Percentiles rank a stretch among this genome's conserved stretches.
phyloP scores from a whole-genome alignment of 2,329 filamentous ascomycete species.

The Cladosporium oxysporum region DNA sequence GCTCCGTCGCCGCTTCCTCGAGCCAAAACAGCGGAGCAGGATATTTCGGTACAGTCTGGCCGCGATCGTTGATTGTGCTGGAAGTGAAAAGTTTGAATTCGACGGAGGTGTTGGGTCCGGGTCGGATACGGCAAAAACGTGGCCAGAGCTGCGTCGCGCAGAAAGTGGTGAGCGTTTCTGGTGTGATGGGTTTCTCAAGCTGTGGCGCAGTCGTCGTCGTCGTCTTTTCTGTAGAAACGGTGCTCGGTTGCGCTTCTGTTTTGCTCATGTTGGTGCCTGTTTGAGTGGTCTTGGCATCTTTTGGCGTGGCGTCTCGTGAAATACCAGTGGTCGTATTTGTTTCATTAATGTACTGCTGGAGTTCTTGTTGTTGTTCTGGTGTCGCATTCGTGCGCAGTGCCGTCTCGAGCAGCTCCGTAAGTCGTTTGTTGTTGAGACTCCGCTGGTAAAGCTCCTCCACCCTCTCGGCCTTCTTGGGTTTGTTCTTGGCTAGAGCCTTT shows the following conservation, averaged over 20 bases:
- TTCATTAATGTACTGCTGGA: background rate
- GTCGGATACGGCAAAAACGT: constrained; percentile 8
- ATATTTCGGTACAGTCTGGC: background rate
- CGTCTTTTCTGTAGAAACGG: background rate
- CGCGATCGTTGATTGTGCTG: background rate
- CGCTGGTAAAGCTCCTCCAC: background rate
- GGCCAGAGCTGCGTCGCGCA: constrained; percentile 6
- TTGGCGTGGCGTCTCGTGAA: background rate
- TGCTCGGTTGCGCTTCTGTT: background rate
- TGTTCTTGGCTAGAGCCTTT: background rate
- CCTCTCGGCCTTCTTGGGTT: background rate
- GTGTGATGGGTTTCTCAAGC: background rate
- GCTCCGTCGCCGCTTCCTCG: background rate
- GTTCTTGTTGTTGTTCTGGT: background rate
- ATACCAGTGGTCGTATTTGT: background rate
- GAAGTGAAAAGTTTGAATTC: background rate
- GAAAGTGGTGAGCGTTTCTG: background rate
- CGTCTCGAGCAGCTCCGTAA: background rate
- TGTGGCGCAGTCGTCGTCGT: background rate
- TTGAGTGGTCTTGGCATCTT: background rate
- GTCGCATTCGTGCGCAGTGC: background rate
- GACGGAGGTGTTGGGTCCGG: background rate
- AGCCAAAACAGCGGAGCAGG: background rate
- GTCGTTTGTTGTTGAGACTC: background rate
- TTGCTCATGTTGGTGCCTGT: background rate